Evolutionary conservation across 805 yeast genomes (phyloP).

Genomic region (Sporopachydermia lactativora): DNA sequence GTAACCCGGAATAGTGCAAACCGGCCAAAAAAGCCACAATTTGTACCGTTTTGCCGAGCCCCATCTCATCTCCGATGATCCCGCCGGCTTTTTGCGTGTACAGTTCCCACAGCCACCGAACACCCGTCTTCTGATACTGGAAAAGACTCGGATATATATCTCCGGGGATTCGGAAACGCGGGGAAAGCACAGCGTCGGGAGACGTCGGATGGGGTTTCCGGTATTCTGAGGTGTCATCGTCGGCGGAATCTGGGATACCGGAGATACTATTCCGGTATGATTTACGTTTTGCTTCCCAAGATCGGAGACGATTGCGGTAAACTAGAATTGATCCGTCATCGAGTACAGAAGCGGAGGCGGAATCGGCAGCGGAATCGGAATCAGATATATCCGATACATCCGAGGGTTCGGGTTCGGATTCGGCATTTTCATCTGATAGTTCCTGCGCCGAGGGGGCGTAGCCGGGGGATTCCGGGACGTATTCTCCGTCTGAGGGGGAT

Average conservation of each 20-base stretch:
- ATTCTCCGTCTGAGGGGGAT: slow-evolving; percentile 4
- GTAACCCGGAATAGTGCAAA: slow-evolving; percentile 62
- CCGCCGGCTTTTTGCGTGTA: slow-evolving; percentile 86
- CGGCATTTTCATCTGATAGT: slow-evolving; percentile 5
- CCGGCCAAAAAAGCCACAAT: slow-evolving; percentile 86
- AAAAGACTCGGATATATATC: slow-evolving; percentile 78
- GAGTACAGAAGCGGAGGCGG: slow-evolving; percentile 16
- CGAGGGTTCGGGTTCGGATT: no score
- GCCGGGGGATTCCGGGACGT: no score
- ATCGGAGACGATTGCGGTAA: slow-evolving; percentile 43
- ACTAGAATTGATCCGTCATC: slow-evolving; percentile 75
- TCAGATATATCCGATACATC: no score
- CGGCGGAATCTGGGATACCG: slow-evolving; percentile 6
- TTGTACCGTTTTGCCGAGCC: slow-evolving; percentile 91
- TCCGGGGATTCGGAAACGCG: slow-evolving; percentile 68
- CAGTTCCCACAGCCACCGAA: slow-evolving; percentile 96
- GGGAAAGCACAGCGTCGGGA: slow-evolving; percentile 63
- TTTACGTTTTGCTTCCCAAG: slow-evolving; percentile 47
- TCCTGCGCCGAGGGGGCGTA: no score
- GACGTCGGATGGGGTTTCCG: slow-evolving; percentile 45
- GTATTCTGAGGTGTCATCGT: slow-evolving; percentile 7
- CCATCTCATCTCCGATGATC: slow-evolving; percentile 97
- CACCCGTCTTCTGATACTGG: slow-evolving; percentile 92
- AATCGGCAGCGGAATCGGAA: slow-evolving; percentile 10
- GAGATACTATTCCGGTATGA: slow-evolving; percentile 22